Evolutionary conservation across 495 filamentous ascomycete genomes (phyloP), one percentile per base, ranked within the genome.

Genomic region (Aspergillus biplanus): DNA sequence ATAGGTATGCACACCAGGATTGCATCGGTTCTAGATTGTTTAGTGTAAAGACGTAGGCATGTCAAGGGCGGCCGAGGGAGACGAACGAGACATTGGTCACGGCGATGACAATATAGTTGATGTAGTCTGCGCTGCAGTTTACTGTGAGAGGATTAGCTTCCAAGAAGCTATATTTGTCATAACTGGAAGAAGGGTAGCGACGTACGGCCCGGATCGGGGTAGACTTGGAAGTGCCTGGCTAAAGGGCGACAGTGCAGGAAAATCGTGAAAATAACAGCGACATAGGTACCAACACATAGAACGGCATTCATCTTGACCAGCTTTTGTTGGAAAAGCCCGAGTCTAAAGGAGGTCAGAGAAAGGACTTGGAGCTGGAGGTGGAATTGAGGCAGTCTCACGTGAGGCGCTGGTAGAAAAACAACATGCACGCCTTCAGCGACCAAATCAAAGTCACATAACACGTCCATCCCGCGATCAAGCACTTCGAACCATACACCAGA

Each of bases 401-500:
- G 16, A 86, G 69, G 15, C 83, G 75, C 12, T 76, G 69, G 57
- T 81, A 86, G 65, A 85, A 84, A 39, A 77, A 71, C 47, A 77
- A 70, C 72, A 84, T 75, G 69, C 80, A 78, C 6, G 79, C 68
- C 65, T 86, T 86, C 42, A 86, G 61, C 1, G 66, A 65, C 81
- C 82, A 86, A 9, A 86, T 68, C 8, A 83, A 64, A n/a, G 78
- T 75, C 2, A 75, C 77, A 61, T 85, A 86, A 1, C 75, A 67
- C 7, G 72, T 76, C 82, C 82, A 84, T 6, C 80, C 78, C 1
- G 77, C 74, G 3, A 84, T 66, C 33, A 85, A 77, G 6, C 71
- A 75, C 59, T 84, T 82, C 5, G 80, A 80, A 1, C 82, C 82
- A 13, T 67, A 67, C 0, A 77, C 79, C 12, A 79, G 71, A 7